These are phyloP conservation scores for Nicotiana otophora DNA, from an alignment of 257 asterid species.

Conservation along the genomic window DNA sequence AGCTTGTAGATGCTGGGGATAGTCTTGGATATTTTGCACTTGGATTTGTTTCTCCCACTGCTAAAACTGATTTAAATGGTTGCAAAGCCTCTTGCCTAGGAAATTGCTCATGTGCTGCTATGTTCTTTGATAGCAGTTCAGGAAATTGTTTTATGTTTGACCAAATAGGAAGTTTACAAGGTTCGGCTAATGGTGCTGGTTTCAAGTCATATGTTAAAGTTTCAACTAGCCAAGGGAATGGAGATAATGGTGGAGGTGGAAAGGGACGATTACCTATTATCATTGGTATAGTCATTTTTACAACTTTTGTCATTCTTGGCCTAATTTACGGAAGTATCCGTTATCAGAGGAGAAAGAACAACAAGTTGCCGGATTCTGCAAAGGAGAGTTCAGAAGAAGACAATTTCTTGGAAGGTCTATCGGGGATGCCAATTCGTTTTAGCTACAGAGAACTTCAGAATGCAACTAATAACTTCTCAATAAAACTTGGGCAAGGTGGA, in stretches of 20 bases:
- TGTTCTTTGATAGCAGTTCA: conserved; percentile 55
- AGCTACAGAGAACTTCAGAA: conserved; percentile 66
- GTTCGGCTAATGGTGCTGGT: conserved; percentile 25
- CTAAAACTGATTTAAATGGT: conserved; percentile 49
- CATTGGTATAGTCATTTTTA: conserved; percentile 40
- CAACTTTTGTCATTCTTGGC: conserved; percentile 39
- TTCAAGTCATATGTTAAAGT: conserved; percentile 44
- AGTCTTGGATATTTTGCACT: conserved; percentile 55
- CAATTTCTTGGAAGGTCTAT: conserved; percentile 59
- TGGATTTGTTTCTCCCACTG: conserved; percentile 43
- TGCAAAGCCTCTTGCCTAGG: conserved; percentile 61
- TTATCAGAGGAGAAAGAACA: conserved; percentile 34
- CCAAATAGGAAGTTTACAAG: conserved; percentile 58
- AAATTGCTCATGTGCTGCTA: conserved; percentile 71
- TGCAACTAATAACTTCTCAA: conserved; percentile 60
- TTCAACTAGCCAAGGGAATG: conserved; percentile 7
- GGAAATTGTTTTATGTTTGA: conserved; percentile 68
- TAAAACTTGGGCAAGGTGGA: conserved; percentile 98
- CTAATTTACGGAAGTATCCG: conserved; percentile 39
- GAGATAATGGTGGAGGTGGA: conserved; percentile 19
- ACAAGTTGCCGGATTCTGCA: conserved; percentile 40
- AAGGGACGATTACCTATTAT: conserved; percentile 35
- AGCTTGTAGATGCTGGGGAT: conserved; percentile 64
- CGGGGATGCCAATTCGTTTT: conserved; percentile 95
- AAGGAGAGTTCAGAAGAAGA: conserved; percentile 77